These are phyloP conservation scores for Spinacia oleracea DNA, from an alignment of 179 eudicot genomes.

Conservation along the genomic window DNA sequence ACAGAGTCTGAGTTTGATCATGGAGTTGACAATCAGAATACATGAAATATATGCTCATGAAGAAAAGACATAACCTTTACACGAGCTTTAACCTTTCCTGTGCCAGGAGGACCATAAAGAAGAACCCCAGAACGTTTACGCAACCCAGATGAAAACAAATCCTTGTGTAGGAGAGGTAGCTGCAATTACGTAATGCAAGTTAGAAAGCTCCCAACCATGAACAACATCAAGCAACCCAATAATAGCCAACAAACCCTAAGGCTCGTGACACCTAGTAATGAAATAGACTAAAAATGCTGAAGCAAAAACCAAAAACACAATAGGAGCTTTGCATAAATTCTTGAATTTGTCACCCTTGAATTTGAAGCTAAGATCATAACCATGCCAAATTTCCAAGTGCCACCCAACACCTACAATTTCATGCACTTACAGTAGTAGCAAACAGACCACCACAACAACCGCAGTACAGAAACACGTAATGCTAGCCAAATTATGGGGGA, in stretches of 20 bases:
- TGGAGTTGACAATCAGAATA: slow-evolving; percentile 17
- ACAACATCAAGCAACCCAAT: slow-evolving; percentile 17
- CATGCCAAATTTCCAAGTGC: too few species aligned
- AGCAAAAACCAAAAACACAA: neutral
- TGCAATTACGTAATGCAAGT: slow-evolving; percentile 34
- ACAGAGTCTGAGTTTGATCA: slow-evolving; percentile 61
- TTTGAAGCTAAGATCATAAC: neutral
- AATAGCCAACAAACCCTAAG: slow-evolving; percentile 12
- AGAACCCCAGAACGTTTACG: slow-evolving; percentile 98
- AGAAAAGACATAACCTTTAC: neutral
- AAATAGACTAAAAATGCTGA: neutral
- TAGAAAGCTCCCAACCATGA: slow-evolving; percentile 2
- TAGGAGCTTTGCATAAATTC: neutral
- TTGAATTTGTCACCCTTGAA: neutral
- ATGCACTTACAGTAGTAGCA: neutral
- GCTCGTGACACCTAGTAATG: neutral
- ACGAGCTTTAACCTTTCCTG: slow-evolving; percentile 73
- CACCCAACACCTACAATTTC: neutral
- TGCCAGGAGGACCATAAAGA: slow-evolving; percentile 99
- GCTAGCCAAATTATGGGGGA: neutral
- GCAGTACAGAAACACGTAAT: neutral
- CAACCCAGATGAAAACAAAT: slow-evolving; percentile 93
- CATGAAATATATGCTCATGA: slow-evolving; percentile 11
- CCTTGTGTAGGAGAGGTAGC: slow-evolving; percentile 95
- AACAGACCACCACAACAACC: neutral